A percentile compares a stretch with the other conserved stretches of the same genome.
Evolutionary conservation across 2,329 filamentous ascomycete species (phyloP).

Genomic region (Colletotrichum horii): DNA sequence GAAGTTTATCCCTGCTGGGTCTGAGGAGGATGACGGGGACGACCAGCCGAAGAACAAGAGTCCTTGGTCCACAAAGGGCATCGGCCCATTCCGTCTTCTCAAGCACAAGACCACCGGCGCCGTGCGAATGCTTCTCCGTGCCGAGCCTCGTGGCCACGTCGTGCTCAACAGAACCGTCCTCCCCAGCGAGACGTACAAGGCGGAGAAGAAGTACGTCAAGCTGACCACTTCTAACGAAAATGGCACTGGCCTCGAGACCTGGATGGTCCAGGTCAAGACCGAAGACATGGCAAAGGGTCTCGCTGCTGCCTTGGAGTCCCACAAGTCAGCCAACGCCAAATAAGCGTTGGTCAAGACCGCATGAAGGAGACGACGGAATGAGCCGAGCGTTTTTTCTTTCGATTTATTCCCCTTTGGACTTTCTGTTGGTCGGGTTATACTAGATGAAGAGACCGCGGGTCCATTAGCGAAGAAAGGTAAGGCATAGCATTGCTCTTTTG

Average conservation of each 20-base stretch:
- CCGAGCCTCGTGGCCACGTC: constrained; percentile 77
- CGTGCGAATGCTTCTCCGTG: constrained; percentile 73
- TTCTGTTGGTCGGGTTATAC: constrained; percentile 10
- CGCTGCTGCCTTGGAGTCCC: constrained; percentile 20
- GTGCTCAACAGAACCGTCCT: constrained; percentile 74
- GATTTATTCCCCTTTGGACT: neutral
- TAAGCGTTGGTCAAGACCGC: constrained; percentile 24
- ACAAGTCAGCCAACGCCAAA: constrained; percentile 63
- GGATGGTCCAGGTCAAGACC: constrained; percentile 75
- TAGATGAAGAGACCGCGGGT: constrained; percentile 12
- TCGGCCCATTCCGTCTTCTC: constrained; percentile 75
- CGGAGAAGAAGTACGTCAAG: constrained; percentile 65
- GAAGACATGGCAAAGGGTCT: constrained; percentile 51
- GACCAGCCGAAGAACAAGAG: constrained; percentile 54
- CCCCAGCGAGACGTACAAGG: constrained; percentile 65
- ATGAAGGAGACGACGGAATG: constrained; percentile 4
- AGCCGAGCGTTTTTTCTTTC: neutral
- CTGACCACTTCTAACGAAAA: constrained; percentile 61
- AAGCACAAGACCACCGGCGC: constrained; percentile 73
- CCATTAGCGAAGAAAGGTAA: constrained; percentile 17
- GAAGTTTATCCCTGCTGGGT: constrained; percentile 58
- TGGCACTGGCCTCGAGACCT: constrained; percentile 68
- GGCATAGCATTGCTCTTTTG: constrained; percentile 21
- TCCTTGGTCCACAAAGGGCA: constrained; percentile 72
- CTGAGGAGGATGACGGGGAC: constrained; percentile 46